Evolutionary conservation across 2,329 filamentous ascomycete species (phyloP), one percentile per base, ranked within the genome.

Genomic region (Alternaria gansuensis): DNA sequence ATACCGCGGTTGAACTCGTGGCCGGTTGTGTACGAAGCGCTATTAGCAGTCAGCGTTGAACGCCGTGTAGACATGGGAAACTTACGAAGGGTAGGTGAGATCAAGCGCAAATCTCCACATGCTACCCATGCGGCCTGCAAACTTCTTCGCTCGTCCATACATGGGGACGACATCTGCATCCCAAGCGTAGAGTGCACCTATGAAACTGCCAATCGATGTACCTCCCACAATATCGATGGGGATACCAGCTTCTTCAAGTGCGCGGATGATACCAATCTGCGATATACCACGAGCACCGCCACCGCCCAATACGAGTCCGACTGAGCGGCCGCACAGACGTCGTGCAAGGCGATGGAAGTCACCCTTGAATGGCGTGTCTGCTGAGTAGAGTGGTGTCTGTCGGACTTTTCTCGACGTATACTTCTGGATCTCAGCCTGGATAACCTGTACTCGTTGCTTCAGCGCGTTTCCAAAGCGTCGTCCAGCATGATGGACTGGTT

Each of bases 1-100:
- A 99, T 97, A 39, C 95, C 95, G 6, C 95, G 91, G 71, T 99
- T 99, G 85, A 99, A 99, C 72, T 99, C 95, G 74, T 99, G 95
- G 0, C 95, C 95, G 0, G 95, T 99, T 0, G 96, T 99, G 79
- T 99, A 99, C 1, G 94, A 97, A 7, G 92, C 92, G 5, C 78
- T 80, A 50, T 1, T 13, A 0, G 1, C 2, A 46, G 37, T 70
- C 63, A 70, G 72, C 57, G 11, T 29, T 2, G 17, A 13, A 14
- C 1, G 14, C 23, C 34, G 4, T 34, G 5, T 10, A 14, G 21
- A 37, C 5, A 6, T 29, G 6, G 4, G 31, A 17, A 14, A 73
- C 78, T 72, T 75, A 79, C 77, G 94, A 95, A 0, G 95, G 95
- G 76, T 99, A 99, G 0, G 95, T 99, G 69, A 99, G 79, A 74